Evolutionary conservation across 805 yeast species (phyloP).

Genomic region (Lipomyces spencermartinsiae): DNA sequence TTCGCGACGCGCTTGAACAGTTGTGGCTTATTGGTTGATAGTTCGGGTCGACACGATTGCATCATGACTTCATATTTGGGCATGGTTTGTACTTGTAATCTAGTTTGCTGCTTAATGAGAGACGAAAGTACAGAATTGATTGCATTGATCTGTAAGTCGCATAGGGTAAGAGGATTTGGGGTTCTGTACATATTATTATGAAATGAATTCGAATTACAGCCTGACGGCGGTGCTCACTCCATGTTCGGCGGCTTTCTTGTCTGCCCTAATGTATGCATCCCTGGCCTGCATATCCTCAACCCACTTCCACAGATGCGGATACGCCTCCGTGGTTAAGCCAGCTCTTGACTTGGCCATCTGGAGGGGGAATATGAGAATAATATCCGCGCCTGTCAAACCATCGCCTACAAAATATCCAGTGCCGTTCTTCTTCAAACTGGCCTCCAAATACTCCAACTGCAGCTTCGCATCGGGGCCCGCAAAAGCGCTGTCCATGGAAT

Average conservation of each 20-base stretch:
- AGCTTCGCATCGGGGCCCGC: constrained; percentile 55
- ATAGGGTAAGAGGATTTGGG: too few relatives aligned
- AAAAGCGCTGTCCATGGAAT: constrained; percentile 56
- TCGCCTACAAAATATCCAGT: constrained; percentile 66
- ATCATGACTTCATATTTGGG: too few relatives aligned
- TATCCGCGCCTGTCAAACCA: constrained; percentile 65
- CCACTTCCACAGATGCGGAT: constrained; percentile 43
- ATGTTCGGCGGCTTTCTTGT: constrained; percentile 14
- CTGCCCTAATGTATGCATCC: constrained; percentile 42
- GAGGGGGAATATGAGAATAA: constrained; percentile 59
- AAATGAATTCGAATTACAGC: too few relatives aligned
- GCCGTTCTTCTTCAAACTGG: constrained; percentile 51
- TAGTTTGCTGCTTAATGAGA: background rate
- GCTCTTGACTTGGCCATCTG: constrained; percentile 23
- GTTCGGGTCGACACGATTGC: background rate
- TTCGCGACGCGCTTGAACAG: constrained; percentile 47
- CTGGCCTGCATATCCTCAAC: constrained; percentile 39
- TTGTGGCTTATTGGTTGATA: constrained; percentile 22
- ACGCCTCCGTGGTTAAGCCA: constrained; percentile 31
- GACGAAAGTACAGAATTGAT: too few relatives aligned
- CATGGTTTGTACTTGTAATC: background rate
- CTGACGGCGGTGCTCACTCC: too few relatives aligned
- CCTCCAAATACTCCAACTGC: constrained; percentile 53
- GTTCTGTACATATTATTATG: too few relatives aligned
- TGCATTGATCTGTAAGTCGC: too few relatives aligned